These are phyloP conservation scores for Pyrenophora seminiperda DNA, from an alignment of 2,329 filamentous ascomycete genomes.

Conservation along the genomic window DNA sequence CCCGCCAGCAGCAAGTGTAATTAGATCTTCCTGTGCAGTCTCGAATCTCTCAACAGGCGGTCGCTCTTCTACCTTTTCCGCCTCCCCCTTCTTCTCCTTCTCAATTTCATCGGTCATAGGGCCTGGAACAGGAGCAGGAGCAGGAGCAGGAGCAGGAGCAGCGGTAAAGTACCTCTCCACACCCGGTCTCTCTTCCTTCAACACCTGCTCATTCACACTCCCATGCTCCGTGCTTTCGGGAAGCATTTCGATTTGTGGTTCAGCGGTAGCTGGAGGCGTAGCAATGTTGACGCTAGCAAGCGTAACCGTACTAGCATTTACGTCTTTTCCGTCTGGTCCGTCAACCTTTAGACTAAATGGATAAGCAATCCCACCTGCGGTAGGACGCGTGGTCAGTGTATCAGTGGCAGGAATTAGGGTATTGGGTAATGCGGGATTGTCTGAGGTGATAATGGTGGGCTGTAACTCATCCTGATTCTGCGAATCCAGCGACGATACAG, in stretches of 20 bases:
- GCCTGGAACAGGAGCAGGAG: conserved; percentile 38
- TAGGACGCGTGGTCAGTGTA: conserved; percentile 66
- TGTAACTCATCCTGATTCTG: background rate
- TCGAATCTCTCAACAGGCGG: conserved; percentile 61
- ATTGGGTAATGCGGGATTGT: conserved; percentile 33
- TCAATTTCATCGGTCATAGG: conserved; percentile 23
- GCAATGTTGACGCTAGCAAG: conserved; percentile 51
- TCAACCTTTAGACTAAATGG: conserved; percentile 71
- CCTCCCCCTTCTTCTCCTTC: background rate
- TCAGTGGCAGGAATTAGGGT: conserved; percentile 54
- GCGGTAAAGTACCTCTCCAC: conserved; percentile 63
- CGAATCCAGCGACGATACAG: conserved; percentile 24
- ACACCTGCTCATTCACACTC: conserved; percentile 9
- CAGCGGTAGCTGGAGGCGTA: conserved; percentile 28
- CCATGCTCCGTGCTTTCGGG: conserved; percentile 8
- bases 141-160: conserved; percentile 44
- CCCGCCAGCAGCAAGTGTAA: conserved; percentile 8
- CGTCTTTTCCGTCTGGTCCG: conserved; percentile 47
- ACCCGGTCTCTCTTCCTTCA: conserved; percentile 22
- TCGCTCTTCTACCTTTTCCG: conserved; percentile 17
- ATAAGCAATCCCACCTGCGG: conserved; percentile 70
- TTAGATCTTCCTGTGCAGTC: conserved; percentile 51
- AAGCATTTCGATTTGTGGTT: conserved; percentile 20
- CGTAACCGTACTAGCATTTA: conserved; percentile 73
- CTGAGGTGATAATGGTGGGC: conserved; percentile 29